phyloP scores from a whole-genome alignment of 192 early-diverging fungal species.

The Neocallimastix lanati region DNA sequence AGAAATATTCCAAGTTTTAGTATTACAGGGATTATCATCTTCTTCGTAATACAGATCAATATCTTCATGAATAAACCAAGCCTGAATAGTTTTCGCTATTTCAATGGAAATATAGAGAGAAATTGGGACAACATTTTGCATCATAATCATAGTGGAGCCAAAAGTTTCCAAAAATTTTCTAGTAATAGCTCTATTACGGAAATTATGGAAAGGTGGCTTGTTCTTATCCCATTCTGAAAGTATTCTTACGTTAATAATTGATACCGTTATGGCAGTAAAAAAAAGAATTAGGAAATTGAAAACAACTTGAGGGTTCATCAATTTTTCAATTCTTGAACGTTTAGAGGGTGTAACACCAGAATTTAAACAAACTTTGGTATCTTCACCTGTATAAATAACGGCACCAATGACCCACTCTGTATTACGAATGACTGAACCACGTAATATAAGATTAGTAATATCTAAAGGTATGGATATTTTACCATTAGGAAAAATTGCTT shows the following conservation, averaged over 20 bases:
- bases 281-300: too few relatives aligned
- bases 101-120: conserved; percentile 87
- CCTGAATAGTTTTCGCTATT: conserved; percentile 73
- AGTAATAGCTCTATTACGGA: neutral
- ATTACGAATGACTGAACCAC: conserved; percentile 84
- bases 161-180: neutral
- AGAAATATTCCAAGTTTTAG: too few relatives aligned
- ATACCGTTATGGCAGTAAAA: conserved; percentile 31
- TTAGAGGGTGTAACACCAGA: conserved; percentile 82
- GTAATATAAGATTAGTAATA: conserved; percentile 35
- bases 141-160: conserved; percentile 66
- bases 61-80: conserved; percentile 81
- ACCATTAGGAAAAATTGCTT: neutral
- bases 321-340: conserved; percentile 72
- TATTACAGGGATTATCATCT: conserved; percentile 55
- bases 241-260: neutral
- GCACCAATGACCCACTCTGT: too few relatives aligned
- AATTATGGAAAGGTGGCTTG: conserved; percentile 1
- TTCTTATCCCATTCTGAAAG: conserved; percentile 12
- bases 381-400: conserved; percentile 73
- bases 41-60: conserved; percentile 74
- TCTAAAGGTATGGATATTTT: neutral
- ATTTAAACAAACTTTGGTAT: conserved; percentile 96
- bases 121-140: conserved; percentile 92
- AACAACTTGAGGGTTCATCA: too few relatives aligned